Percentiles rank a stretch among this genome's conserved stretches.
These are phyloP conservation scores for Furcasterigmium furcatum DNA, from an alignment of 2,329 filamentous ascomycete species.

Conservation along the genomic window DNA sequence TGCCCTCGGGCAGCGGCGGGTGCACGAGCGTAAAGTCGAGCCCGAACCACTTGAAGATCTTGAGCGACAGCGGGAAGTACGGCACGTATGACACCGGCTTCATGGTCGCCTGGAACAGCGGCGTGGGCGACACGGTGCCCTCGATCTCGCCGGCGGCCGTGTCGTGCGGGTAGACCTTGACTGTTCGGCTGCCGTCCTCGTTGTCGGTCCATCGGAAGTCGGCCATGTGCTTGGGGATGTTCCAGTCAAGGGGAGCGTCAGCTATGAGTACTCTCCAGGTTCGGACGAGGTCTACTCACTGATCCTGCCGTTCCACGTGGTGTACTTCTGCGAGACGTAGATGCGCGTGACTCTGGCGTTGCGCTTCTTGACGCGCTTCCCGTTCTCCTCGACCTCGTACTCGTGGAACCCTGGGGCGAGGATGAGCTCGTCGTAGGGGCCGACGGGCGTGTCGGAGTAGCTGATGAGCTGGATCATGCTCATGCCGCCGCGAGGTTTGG, in stretches of 20 bases:
- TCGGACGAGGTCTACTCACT: conserved; percentile 27
- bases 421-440: conserved; percentile 51
- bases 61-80: conserved; percentile 38
- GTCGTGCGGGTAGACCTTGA: conserved; percentile 44
- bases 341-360: conserved; percentile 46
- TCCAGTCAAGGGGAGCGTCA: conserved; percentile 40
- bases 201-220: conserved; percentile 41
- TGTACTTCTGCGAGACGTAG: conserved; percentile 50
- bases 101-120: conserved; percentile 44
- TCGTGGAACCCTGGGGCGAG: conserved; percentile 43
- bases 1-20: conserved; percentile 42
- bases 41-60: conserved; percentile 33
- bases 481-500: conserved; percentile 39
- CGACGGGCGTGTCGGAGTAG: conserved; percentile 47
- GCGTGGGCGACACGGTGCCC: conserved; percentile 23
- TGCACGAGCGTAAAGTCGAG: conserved; percentile 40
- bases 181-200: conserved; percentile 28
- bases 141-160: conserved; percentile 24
- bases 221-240: conserved; percentile 53
- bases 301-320: conserved; percentile 48
- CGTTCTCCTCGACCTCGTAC: conserved; percentile 31
- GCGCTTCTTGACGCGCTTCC: conserved; percentile 24
- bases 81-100: conserved; percentile 37
- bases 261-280: not conserved
- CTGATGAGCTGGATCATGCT: conserved; percentile 48